These are phyloP conservation scores for Solanum pinnatisectum DNA, from an alignment of 257 asterid species.

Conservation along the genomic window DNA sequence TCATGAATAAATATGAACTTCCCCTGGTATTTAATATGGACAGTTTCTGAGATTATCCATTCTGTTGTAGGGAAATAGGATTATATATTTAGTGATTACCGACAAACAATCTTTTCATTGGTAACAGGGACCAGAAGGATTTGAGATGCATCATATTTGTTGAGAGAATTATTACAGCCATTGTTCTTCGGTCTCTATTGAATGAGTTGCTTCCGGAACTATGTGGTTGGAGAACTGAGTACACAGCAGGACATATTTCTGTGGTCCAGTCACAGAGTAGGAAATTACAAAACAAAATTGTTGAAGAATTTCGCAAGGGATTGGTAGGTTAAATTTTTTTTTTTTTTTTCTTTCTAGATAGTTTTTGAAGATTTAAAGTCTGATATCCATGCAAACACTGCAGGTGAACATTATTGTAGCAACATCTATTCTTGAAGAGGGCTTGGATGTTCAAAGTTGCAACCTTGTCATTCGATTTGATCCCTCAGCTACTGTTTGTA, in stretches of 20 bases:
- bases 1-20: neutral
- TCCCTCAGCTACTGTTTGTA: slow-evolving; percentile 61
- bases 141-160: slow-evolving; percentile 83
- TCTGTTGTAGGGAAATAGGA: neutral
- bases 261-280: slow-evolving; percentile 47
- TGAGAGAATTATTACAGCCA: slow-evolving; percentile 62
- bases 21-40: neutral
- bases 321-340: neutral
- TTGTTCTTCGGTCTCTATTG: slow-evolving; percentile 45
- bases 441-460: slow-evolving; percentile 87
- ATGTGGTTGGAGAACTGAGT: slow-evolving; percentile 56
- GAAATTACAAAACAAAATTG: slow-evolving; percentile 43
- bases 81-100: neutral
- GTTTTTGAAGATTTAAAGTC: neutral
- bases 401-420: slow-evolving; percentile 80
- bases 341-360: neutral
- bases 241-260: slow-evolving; percentile 51
- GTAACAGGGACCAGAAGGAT: slow-evolving; percentile 39
- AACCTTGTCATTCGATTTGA: slow-evolving; percentile 86
- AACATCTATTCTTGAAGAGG: slow-evolving; percentile 90
- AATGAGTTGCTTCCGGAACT: slow-evolving; percentile 48
- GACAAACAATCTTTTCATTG: neutral
- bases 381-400: neutral
- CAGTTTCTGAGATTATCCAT: neutral
- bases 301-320: slow-evolving; percentile 58